Evolutionary conservation across 2,329 filamentous ascomycete genomes (phyloP).

Genomic region (Emmonsiellopsis sp.): DNA sequence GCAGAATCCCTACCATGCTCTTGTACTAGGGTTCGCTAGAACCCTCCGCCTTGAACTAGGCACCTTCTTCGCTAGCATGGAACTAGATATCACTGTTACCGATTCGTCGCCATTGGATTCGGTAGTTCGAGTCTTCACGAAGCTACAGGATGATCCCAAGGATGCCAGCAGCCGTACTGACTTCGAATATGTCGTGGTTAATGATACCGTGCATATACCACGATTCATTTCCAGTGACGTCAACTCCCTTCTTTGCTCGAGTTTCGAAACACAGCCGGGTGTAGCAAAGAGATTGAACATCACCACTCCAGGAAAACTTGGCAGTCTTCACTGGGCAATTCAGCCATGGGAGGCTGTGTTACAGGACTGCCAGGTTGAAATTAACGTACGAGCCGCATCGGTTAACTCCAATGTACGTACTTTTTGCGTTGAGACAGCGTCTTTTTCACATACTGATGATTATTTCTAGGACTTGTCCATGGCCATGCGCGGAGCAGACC

Average conservation of each 20-base stretch:
- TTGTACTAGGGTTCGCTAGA: slow-evolving; percentile 1
- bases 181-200: slow-evolving; percentile 1
- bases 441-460: neutral
- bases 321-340: too few species aligned
- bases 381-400: too few species aligned
- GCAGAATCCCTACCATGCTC: neutral
- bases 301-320: neutral
- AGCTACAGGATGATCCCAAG: slow-evolving; percentile 1
- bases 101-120: neutral
- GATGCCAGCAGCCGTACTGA: neutral
- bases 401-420: too few species aligned
- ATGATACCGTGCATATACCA: neutral
- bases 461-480: slow-evolving; percentile 10
- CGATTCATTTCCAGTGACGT: neutral
- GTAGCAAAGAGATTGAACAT: neutral
- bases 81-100: neutral
- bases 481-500: slow-evolving; percentile 13
- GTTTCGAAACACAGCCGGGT: slow-evolving; percentile 4
- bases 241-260: neutral
- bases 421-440: neutral
- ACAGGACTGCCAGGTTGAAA: too few species aligned
- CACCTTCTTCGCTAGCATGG: slow-evolving; percentile 1
- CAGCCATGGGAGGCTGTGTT: too few species aligned
- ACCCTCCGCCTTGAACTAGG: neutral
- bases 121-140: slow-evolving; percentile 2